A percentile compares a stretch with the other conserved stretches of the same genome.
Conservation (phyloP, 495 filamentous ascomycete genomes). For the Emericellopsis terricola region DNA sequence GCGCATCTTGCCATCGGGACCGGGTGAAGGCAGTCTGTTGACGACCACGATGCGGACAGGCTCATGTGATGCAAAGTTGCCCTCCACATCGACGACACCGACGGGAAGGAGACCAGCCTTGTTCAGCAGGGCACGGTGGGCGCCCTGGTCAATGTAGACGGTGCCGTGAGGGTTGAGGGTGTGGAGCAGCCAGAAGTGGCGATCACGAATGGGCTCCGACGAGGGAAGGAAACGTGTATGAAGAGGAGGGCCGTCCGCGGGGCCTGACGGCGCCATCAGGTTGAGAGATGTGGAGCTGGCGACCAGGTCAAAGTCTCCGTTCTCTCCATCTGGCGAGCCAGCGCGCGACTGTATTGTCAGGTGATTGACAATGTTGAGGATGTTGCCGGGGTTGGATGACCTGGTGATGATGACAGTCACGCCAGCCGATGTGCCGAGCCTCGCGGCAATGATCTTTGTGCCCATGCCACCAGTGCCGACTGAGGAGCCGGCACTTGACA, state of each 20-base stretch:
- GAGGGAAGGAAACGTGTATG: conserved; percentile 90
- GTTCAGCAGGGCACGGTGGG: conserved; percentile 53
- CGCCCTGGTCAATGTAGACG: conserved; percentile 79
- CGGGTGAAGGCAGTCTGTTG: conserved; percentile 7
- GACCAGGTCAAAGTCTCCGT: conserved; percentile 12
- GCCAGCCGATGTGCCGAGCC: conserved; percentile 82
- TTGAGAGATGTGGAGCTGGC: conserved; percentile 17
- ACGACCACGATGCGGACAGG: conserved; percentile 71
- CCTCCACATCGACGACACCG: conserved; percentile 77
- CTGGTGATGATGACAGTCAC: conserved; percentile 91
- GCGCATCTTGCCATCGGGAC: conserved; percentile 17
- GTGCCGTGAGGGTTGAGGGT: conserved; percentile 85
- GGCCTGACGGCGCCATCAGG: conserved; percentile 7
- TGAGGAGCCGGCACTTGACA: conserved; percentile 72
- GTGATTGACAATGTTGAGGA: conserved; percentile 69
- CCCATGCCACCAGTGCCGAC: conserved; percentile 96
- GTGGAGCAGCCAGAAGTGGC: conserved; percentile 92
- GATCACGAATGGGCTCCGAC: conserved; percentile 71
- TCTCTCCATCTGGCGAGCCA: not conserved
- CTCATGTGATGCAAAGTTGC: conserved; percentile 80
- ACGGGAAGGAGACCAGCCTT: conserved; percentile 86
- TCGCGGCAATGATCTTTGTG: conserved; percentile 91
- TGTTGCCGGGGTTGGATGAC: conserved; percentile 83
- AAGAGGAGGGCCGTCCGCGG: conserved; percentile 34
- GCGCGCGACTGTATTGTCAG: conserved; percentile 29